Base-by-base conservation (phyloP, 495 filamentous ascomycete species). In the Penicillium longicatenatum region DNA sequence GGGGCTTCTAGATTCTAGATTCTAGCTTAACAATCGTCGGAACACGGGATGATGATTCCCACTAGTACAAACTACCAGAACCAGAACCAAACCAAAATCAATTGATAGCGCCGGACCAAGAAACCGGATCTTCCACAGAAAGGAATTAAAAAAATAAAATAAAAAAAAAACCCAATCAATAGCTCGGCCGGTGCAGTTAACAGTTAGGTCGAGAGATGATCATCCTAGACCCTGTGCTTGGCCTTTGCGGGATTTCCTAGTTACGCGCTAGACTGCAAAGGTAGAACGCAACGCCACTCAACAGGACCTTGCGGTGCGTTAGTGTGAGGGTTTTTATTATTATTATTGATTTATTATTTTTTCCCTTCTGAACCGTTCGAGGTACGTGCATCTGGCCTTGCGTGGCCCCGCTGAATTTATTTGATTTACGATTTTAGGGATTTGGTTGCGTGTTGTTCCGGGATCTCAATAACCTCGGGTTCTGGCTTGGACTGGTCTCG, bases 211-310 rank as follows among this genome's bases (percentile, higher is more conserved):
- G 20, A 22, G 19, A 10, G 35, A 26, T 41, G 35, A 52, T 39
- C 31, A 39, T 21, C 30, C 17, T 42, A 39, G 50, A 42, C 50
- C 50, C 33, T 37, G 12, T 29, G 21, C 16, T 24, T 33, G 24
- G 24, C 35, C 16, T 11, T 52, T 55, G 53, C 53, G 53, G 44
- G 53, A 55, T 55, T 55, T 55, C 53, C 49, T 11, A 35, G 39
- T 54, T 22, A 48, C 14, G 35, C 50, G 35, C 50, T 52, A 52
- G 22, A 11, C 50, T 19, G 9, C 17, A 35, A 51, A 51, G 30
- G 16, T 10, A 17, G 29, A 20, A 31, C 22, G 9, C 52, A 35
- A 33, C 42, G 39, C 39, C 52, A 51, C 49, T n/a, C 6, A 54
- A 30, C 42, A 43, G 21, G 47, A 16, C 16, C 24, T 12, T 50